Percentiles rank a stretch among this genome's conserved stretches.
Evolutionary conservation across 108 stramenopile species (phyloP).

Genomic region (Aurantiochytrium sp.): DNA sequence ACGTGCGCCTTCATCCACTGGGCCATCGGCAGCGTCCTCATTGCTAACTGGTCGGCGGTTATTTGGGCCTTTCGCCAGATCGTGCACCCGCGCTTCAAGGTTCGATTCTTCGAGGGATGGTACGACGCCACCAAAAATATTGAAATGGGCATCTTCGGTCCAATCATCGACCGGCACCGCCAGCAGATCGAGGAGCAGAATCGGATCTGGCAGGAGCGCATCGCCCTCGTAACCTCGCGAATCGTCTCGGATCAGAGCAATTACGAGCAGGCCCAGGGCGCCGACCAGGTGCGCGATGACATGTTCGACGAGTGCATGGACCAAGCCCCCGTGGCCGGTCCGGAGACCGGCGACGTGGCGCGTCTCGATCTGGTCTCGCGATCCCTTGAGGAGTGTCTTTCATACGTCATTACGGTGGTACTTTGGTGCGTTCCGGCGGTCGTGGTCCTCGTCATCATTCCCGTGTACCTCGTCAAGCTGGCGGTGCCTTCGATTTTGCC

Average conservation of each 20-base stretch:
- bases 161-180: background rate
- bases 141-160: background rate
- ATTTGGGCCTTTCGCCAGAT: constrained; percentile 25
- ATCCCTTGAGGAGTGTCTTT: background rate
- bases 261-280: background rate
- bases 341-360: background rate
- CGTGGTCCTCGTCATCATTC: background rate
- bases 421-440: constrained; percentile 13
- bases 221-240: background rate
- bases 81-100: background rate
- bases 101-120: constrained; percentile 15
- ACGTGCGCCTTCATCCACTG: constrained; percentile 19
- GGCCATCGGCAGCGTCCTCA: constrained; percentile 4
- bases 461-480: background rate
- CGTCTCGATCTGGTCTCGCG: background rate
- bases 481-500: background rate
- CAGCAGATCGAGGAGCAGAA: background rate
- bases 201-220: background rate
- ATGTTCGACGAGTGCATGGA: background rate
- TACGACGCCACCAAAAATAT: constrained; percentile 16
- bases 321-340: background rate
- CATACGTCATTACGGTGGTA: constrained; percentile 3
- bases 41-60: constrained; percentile 1
- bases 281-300: background rate
- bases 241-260: background rate